Conservation (phyloP, 202 grass and related monocot species). For the Panicum virgatum region DNA sequence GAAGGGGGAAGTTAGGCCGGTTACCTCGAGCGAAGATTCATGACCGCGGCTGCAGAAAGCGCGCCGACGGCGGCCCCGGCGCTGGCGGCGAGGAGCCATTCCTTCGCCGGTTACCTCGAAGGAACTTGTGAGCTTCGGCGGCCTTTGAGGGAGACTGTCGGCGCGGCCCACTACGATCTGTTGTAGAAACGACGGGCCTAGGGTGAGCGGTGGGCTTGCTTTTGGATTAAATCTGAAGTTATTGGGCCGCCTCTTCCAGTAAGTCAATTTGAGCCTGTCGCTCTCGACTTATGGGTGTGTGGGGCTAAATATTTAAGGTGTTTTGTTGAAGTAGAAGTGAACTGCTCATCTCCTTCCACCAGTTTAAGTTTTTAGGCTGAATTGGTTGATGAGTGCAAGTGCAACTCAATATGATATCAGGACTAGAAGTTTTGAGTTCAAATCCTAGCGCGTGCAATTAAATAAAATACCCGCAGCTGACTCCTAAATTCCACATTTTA, state of each 20-base stretch:
- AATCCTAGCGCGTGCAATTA: too few relatives aligned
- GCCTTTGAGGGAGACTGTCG: not conserved
- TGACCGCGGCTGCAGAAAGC: conserved; percentile 45
- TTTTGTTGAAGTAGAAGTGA: too few relatives aligned
- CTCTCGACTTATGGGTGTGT: not conserved
- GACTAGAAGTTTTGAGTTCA: too few relatives aligned
- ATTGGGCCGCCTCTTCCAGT: not conserved
- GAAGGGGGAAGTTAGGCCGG: not conserved
- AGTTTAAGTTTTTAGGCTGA: too few relatives aligned
- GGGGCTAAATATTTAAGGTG: not conserved
- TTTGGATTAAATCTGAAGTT: not conserved
- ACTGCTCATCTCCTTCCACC: too few relatives aligned
- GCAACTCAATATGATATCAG: too few relatives aligned
- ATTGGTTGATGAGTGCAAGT: too few relatives aligned
- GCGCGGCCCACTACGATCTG: not conserved
- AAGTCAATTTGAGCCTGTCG: not conserved
- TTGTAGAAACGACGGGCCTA: not conserved
- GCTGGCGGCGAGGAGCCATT: conserved; percentile 59
- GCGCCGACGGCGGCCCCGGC: conserved; percentile 59
- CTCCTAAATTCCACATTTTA: too few relatives aligned
- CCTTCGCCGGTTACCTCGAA: conserved; percentile 38
- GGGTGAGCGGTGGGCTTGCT: not conserved
- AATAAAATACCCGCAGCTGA: too few relatives aligned
- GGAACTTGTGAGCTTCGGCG: not conserved
- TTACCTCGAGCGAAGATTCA: conserved; percentile 59